A percentile compares a stretch with the other conserved stretches of the same genome.
phyloP scores from a whole-genome alignment of 352 stramenopile species.

The Pythium dissimile region DNA sequence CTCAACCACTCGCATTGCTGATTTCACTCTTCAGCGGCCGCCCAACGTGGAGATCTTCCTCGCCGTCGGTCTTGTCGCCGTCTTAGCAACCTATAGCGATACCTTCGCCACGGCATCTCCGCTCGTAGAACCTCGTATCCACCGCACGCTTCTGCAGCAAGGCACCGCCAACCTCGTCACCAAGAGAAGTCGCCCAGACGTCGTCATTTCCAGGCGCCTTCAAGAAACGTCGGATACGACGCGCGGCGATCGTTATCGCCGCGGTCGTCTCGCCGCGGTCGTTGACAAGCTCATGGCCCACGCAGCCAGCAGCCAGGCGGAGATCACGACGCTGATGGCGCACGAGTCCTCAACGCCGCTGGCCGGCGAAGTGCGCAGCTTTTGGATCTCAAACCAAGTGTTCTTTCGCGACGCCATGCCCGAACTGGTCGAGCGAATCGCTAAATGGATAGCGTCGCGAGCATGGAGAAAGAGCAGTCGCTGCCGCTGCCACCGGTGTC shows the following conservation, averaged over 20 bases:
- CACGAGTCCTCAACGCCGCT: not conserved
- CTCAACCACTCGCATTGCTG: no score
- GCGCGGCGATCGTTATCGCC: constrained; percentile 8
- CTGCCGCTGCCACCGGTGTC: not conserved
- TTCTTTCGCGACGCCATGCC: not conserved
- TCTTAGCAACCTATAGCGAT: not conserved
- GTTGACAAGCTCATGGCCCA: constrained; percentile 9
- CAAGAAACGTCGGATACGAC: not conserved
- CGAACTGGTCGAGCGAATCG: constrained; percentile 16
- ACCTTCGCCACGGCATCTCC: not conserved
- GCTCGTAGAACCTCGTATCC: not conserved
- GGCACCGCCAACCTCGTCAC: constrained; percentile 1
- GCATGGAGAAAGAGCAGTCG: not conserved
- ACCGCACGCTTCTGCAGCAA: not conserved
- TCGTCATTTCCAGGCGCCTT: not conserved
- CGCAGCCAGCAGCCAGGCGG: not conserved
- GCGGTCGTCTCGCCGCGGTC: constrained; percentile 16
- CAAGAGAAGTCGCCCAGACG: not conserved
- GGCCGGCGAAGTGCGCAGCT: not conserved
- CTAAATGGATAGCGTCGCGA: constrained; percentile 2
- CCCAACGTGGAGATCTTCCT: no score
- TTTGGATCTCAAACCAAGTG: constrained; percentile 14
- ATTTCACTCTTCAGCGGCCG: no score
- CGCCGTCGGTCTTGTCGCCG: not conserved
- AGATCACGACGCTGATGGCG: constrained; percentile 1